These are phyloP conservation scores for Fomitopsis pulvina DNA, from an alignment of 768 basidiomycete species.

Conservation along the genomic window DNA sequence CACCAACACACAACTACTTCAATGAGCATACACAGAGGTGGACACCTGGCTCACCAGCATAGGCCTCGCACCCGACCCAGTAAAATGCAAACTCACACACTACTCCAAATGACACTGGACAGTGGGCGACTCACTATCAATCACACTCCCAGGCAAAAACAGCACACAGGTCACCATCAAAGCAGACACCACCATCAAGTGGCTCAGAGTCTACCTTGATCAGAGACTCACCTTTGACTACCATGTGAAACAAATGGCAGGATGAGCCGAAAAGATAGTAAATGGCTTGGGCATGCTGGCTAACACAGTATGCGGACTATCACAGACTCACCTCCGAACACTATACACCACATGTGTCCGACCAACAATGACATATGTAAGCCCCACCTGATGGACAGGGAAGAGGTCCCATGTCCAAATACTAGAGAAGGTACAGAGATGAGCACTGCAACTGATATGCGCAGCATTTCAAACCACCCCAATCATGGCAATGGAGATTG, in stretches of 20 bases:
- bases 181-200: slow-evolving; percentile 12
- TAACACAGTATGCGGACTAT: slow-evolving; percentile 28
- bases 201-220: slow-evolving; percentile 32
- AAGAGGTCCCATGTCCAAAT: slow-evolving; percentile 16
- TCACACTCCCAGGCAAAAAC: background rate
- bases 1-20: background rate
- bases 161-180: background rate
- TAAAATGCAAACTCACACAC: slow-evolving; percentile 5
- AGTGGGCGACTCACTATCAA: slow-evolving; percentile 12
- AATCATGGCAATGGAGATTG: slow-evolving; percentile 25
- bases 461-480: slow-evolving; percentile 29
- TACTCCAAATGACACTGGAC: background rate
- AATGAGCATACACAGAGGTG: background rate
- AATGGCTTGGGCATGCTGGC: slow-evolving; percentile 24
- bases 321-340: slow-evolving; percentile 20
- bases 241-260: slow-evolving; percentile 23
- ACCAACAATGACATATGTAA: slow-evolving; percentile 28
- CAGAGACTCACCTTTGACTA: slow-evolving; percentile 26
- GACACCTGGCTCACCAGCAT: background rate
- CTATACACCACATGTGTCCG: slow-evolving; percentile 26
- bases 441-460: slow-evolving; percentile 25
- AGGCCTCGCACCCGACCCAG: slow-evolving; percentile 1
- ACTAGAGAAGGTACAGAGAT: slow-evolving; percentile 25
- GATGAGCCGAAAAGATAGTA: slow-evolving; percentile 20
- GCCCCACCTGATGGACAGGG: slow-evolving; percentile 28